Percentiles rank a stretch among this genome's conserved stretches.
Evolutionary conservation across 352 stramenopile species (phyloP).

Genomic region (Phytophthora tubulina): DNA sequence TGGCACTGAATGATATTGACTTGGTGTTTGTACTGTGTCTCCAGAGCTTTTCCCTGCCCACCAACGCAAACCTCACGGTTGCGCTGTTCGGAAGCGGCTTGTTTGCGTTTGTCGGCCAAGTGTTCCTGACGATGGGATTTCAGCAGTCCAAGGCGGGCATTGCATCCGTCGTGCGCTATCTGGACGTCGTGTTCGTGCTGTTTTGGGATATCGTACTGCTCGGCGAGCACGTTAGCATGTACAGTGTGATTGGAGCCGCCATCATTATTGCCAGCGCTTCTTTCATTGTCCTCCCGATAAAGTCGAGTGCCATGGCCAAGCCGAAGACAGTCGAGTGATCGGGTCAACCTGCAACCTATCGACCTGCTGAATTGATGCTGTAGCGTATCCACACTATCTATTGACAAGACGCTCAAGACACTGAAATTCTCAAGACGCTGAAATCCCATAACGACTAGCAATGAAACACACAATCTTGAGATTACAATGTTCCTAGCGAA

Average conservation of each 20-base stretch:
- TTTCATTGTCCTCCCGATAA: slow-evolving; percentile 60
- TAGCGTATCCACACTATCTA: slow-evolving; percentile 1
- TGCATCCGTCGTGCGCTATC: slow-evolving; percentile 80
- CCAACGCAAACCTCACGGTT: slow-evolving; percentile 44
- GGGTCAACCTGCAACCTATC: neutral
- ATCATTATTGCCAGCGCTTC: slow-evolving; percentile 70
- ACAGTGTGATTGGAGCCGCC: slow-evolving; percentile 61
- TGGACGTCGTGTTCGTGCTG: slow-evolving; percentile 81
- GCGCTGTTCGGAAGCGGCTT: slow-evolving; percentile 58
- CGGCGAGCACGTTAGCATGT: slow-evolving; percentile 62
- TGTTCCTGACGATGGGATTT: slow-evolving; percentile 79
- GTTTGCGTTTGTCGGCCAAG: slow-evolving; percentile 68
- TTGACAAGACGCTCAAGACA: neutral
- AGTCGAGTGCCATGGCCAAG: slow-evolving; percentile 12
- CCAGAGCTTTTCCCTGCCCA: slow-evolving; percentile 49
- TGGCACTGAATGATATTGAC: neutral
- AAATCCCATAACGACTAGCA: neutral
- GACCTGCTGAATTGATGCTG: neutral
- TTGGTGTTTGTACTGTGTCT: neutral
- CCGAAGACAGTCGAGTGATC: slow-evolving; percentile 32
- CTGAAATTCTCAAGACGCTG: neutral
- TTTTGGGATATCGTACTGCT: slow-evolving; percentile 69
- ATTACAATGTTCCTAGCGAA: slow-evolving; percentile 9
- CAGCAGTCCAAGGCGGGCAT: slow-evolving; percentile 81
- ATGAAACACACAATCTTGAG: neutral